These are phyloP conservation scores for Hypoxylon sp. DNA, from an alignment of 2,329 filamentous ascomycete genomes.

Conservation along the genomic window DNA sequence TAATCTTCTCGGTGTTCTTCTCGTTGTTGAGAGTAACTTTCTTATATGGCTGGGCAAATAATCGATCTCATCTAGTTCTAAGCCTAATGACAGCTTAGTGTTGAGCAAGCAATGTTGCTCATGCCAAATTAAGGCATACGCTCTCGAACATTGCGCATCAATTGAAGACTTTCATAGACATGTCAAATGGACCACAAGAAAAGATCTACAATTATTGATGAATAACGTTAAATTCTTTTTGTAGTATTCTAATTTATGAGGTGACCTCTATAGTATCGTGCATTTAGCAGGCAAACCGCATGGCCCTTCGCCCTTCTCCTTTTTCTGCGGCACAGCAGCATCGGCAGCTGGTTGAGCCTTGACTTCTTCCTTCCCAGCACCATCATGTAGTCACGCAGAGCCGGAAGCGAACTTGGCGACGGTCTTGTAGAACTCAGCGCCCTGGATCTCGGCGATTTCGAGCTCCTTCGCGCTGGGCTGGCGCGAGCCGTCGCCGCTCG, in stretches of 20 bases:
- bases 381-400: conserved; percentile 81
- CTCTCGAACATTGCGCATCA: not conserved
- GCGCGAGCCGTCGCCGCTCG: conserved; percentile 83
- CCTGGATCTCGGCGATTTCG: conserved; percentile 84
- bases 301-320: conserved; percentile 73
- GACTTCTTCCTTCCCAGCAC: conserved; percentile 50
- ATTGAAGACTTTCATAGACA: not conserved
- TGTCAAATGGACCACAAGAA: not conserved
- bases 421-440: conserved; percentile 84
- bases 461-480: conserved; percentile 84
- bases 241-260: conserved; percentile 16
- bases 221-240: conserved; percentile 19
- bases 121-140: too few relatives aligned
- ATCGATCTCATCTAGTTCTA: not conserved
- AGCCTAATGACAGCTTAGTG: not conserved
- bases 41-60: not conserved
- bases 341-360: conserved; percentile 31
- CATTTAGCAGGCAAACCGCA: conserved; percentile 86
- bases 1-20: not conserved
- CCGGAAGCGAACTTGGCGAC: conserved; percentile 74
- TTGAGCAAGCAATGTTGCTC: too few relatives aligned
- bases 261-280: conserved; percentile 67
- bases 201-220: not conserved
- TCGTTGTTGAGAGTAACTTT: not conserved
- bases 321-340: conserved; percentile 44